Evolutionary conservation across 805 yeast genomes (phyloP), one percentile per base, ranked within the genome.

Genomic region (Starmerella bombicola): DNA sequence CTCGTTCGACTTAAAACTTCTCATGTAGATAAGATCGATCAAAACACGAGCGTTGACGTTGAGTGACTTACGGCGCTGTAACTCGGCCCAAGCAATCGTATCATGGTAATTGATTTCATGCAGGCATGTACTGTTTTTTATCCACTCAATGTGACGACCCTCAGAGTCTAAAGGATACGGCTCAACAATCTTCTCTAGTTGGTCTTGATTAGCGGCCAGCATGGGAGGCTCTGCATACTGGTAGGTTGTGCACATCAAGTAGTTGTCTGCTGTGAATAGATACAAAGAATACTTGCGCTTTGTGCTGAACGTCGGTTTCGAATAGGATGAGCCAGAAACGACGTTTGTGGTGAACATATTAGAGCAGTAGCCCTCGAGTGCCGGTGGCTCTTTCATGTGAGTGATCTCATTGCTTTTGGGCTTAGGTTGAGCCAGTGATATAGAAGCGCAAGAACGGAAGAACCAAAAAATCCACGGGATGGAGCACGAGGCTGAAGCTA

Each of bases 361-460:
- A 23, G 72, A 62, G 17, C 86, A 57, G 55, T 80, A 85, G 0
- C 97, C 97, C 60, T 88, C 97, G 8, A 84, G 58, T 0, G 94
- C 77, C 0, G 61, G 38, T 0, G 95, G 95, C 54, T 80, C 93
- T 53, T 80, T 93, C 1, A 48, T 36, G 16, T 66, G 7, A 12
- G 31, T 36, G 8, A 33, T 41, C 10, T 33, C 34, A 24, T 33
- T 42, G 40, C 51, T 45, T 17, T 28, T 26, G 4, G 51, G 50
- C 12, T 20, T 25, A 4, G 51, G 46, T 16, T 35, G 28, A 3
- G 38, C 33, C 24, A 47, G 5, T 7, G 21, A 28, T 10, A 47
- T 34, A 7, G 5, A 7, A 1, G 45, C 34, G 2, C 24, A 21
- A 5, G 31, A 24, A 22, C 29, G 31, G 35, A 47, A 18, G 20